Evolutionary conservation across 148 eudicot species (phyloP), one percentile per base, ranked within the genome.

Genomic region (Pouteria glomerata): DNA sequence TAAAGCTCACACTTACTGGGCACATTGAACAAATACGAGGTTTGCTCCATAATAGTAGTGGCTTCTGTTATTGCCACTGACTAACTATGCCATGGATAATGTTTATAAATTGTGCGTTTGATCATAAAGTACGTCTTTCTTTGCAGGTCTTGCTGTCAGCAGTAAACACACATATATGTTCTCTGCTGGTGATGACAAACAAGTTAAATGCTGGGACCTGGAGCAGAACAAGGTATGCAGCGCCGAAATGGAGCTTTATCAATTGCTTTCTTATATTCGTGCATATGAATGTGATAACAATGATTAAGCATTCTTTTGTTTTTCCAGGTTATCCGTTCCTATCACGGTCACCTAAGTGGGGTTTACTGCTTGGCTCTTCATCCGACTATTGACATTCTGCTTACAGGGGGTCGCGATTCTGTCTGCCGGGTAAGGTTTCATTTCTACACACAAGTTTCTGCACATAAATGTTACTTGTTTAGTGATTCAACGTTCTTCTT

Each of bases 11-110:
- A 16, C 90, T 96, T 50, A 96, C 99, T 30, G 99, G 99, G 62
- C 99, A 96, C 76, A 96, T 96, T 60, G 99, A 96, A 82, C 99
- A 96, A 87, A 76, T 96, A 58, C 89, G 99, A 96, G 99, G 99
- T 92, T 64, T 55, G 78, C 69, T 66, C 51, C 57, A 34, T 56
- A 42, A 34, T 10, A 44, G 26, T 61, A 39, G 34, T 39, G 68
- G n/a, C 35, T 2, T 14, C 55, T 41, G 8, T 51, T 23, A 35
- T 68, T 74, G 58, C 48, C 26, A 3, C 13, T 33, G 10, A 23
- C 15, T 56, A 8, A 37, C 31, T 13, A 66, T 66, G 56, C 34
- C 66, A 7, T 35, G 13, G 47, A 57, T 15, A 12, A 30, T 27
- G 39, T 41, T 41, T 63, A 2, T 59, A 35, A 50, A 44, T 34